These are phyloP conservation scores for Smallanthus sonchifolius DNA, from an alignment of 129 eudicot species.

Conservation along the genomic window DNA sequence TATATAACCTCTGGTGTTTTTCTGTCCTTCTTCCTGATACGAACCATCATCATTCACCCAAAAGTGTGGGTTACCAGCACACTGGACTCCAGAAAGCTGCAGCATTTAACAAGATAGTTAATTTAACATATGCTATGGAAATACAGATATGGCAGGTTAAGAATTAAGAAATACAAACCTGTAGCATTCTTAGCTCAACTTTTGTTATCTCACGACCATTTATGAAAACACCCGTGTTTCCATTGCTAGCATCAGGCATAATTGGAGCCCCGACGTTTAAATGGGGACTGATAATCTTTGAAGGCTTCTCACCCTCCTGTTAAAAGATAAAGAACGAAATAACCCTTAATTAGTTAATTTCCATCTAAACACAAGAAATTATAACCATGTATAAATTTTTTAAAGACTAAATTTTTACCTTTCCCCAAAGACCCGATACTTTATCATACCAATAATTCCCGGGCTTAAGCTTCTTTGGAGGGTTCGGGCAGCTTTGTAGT, in stretches of 20 bases:
- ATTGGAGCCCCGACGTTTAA: constrained; percentile 87
- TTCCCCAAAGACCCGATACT: constrained; percentile 99
- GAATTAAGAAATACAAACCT: constrained; percentile 50
- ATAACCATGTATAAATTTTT: not conserved
- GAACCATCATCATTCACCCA: constrained; percentile 99
- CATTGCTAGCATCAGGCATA: constrained; percentile 81
- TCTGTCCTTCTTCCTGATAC: constrained; percentile 98
- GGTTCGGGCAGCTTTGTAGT: constrained; percentile 78
- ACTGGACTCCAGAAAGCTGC: constrained; percentile 98
- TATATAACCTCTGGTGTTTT: constrained; percentile 88
- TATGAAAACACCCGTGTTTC: constrained; percentile 87
- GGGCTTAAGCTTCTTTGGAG: constrained; percentile 91
- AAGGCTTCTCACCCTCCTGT: constrained; percentile 98
- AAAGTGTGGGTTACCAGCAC: constrained; percentile 99
- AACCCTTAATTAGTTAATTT: constrained; percentile 17
- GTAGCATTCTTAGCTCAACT: constrained; percentile 90
- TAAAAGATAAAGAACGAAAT: constrained; percentile 17
- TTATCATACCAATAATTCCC: constrained; percentile 99
- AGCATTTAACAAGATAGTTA: constrained; percentile 1
- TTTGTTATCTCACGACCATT: constrained; percentile 98
- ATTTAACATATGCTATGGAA: not conserved
- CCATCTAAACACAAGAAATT: constrained; percentile 1
- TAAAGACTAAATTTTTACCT: constrained; percentile 46
- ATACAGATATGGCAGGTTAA: not conserved
- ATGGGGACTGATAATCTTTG: constrained; percentile 87